phyloP scores from a whole-genome alignment of 352 stramenopile species.

The Bremia lactucae region DNA sequence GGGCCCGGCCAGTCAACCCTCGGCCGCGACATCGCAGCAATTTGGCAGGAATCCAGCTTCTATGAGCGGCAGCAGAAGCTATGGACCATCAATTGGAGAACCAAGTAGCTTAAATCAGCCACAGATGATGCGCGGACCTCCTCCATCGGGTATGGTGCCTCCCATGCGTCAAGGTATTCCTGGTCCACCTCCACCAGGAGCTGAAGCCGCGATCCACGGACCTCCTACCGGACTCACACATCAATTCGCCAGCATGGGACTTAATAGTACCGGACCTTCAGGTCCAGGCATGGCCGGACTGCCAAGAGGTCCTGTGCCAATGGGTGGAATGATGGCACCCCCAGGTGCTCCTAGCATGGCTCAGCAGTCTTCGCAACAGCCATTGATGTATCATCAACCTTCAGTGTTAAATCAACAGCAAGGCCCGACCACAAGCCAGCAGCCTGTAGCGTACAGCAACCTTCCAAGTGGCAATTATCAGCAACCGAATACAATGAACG shows the following conservation, averaged over 20 bases:
- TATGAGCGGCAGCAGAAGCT: constrained; percentile 25
- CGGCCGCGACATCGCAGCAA: constrained; percentile 16
- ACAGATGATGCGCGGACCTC: constrained; percentile 19
- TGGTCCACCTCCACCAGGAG: constrained; percentile 9
- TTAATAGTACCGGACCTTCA: constrained; percentile 34
- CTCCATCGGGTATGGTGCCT: constrained; percentile 5
- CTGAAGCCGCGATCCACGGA: constrained; percentile 6
- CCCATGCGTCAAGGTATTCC: constrained; percentile 20
- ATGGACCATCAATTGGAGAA: constrained; percentile 9
- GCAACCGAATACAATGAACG: constrained; percentile 65
- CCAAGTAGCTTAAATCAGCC: constrained; percentile 9
- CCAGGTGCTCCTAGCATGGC: constrained; percentile 9
- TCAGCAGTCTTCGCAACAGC: constrained; percentile 17
- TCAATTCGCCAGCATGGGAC: constrained; percentile 63
- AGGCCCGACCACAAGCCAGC: too few species aligned
- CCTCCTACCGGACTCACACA: constrained; percentile 26
- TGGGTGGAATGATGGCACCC: constrained; percentile 22
- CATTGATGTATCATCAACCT: constrained; percentile 18
- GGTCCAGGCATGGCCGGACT: constrained; percentile 11
- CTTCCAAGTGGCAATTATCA: constrained; percentile 76
- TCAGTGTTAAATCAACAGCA: too few species aligned
- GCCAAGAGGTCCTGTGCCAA: constrained; percentile 8
- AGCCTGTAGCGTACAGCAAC: constrained; percentile 18
- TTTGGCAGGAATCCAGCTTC: constrained; percentile 11
- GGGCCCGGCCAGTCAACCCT: constrained; percentile 23